A percentile compares a stretch with the other conserved stretches of the same genome.
These are phyloP conservation scores for Aspergillus ustus DNA, from an alignment of 2,329 filamentous ascomycete species.

Conservation along the genomic window DNA sequence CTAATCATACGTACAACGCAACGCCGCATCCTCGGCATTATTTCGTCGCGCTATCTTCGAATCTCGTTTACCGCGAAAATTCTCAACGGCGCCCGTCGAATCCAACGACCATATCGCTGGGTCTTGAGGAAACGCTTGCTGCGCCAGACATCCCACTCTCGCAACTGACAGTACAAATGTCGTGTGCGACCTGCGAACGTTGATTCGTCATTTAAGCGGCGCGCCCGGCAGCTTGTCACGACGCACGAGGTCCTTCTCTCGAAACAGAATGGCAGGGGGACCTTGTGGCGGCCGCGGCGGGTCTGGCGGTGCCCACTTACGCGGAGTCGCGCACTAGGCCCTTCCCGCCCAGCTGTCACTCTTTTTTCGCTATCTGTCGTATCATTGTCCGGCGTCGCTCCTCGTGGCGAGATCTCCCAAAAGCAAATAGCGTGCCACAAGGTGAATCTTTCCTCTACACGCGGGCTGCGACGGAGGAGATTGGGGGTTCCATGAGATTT, in stretches of 20 bases:
- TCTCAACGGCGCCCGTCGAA: background rate
- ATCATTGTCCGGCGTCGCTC: conserved; percentile 2
- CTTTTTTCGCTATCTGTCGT: background rate
- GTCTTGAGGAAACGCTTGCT: background rate
- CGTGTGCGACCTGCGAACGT: conserved; percentile 7
- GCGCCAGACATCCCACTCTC: conserved; percentile 11
- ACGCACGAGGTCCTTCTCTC: conserved; percentile 10
- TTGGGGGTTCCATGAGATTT: background rate
- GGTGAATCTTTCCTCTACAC: background rate
- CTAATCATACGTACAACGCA: background rate
- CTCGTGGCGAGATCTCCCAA: conserved; percentile 2
- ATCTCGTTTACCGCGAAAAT: background rate
- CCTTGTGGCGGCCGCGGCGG: background rate
- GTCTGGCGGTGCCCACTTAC: conserved; percentile 3
- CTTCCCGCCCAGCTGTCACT: conserved; percentile 31
- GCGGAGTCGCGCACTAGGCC: conserved; percentile 20
- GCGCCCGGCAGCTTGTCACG: background rate
- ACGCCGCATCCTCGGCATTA: background rate
- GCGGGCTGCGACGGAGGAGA: conserved; percentile 1
- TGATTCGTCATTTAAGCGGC: conserved; percentile 23
- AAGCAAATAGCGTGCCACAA: background rate
- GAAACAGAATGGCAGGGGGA: background rate
- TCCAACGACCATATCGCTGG: conserved; percentile 2
- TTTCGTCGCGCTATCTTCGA: background rate
- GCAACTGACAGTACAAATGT: background rate